phyloP scores from a whole-genome alignment of 1,284 basidiomycete species.

The Papiliotrema flavescens region DNA sequence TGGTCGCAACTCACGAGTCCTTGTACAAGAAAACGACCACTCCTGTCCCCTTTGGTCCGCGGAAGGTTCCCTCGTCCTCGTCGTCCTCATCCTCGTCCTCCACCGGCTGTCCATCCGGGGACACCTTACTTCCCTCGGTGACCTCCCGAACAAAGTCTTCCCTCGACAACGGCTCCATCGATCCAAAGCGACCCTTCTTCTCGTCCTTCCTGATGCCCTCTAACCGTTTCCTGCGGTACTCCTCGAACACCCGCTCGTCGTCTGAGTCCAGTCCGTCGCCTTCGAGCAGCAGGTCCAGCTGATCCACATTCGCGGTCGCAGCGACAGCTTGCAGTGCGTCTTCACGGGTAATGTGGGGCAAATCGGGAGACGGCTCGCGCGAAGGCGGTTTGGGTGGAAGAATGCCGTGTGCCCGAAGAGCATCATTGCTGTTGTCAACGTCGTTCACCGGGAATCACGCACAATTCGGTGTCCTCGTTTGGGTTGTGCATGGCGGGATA shows the following conservation, averaged over 20 bases:
- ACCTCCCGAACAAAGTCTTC: constrained; percentile 94
- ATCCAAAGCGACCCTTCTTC: constrained; percentile 71
- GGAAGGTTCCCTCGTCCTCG: constrained; percentile 40
- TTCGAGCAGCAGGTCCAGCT: constrained; percentile 61
- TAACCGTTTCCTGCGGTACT: constrained; percentile 64
- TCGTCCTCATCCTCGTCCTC: constrained; percentile 37
- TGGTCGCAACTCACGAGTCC: constrained; percentile 49
- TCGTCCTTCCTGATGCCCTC: constrained; percentile 62
- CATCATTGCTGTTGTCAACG: constrained; percentile 68
- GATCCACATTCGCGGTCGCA: constrained; percentile 58
- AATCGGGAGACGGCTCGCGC: constrained; percentile 64
- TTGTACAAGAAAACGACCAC: constrained; percentile 58
- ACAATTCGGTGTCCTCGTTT: constrained; percentile 93
- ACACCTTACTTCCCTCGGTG: constrained; percentile 79
- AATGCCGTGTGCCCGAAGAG: constrained; percentile 85
- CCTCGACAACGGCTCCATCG: constrained; percentile 81
- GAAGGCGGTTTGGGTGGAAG: constrained; percentile 68
- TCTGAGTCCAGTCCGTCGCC: constrained; percentile 71
- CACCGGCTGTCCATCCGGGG: constrained; percentile 56
- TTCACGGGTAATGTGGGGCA: constrained; percentile 43
- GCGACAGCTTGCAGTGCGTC: constrained; percentile 51
- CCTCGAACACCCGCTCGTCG: constrained; percentile 69
- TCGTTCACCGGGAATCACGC: constrained; percentile 36
- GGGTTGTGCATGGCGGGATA: constrained; percentile 55
- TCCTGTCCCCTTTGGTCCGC: constrained; percentile 51